These are phyloP conservation scores for Ogataea pignaliae DNA, from an alignment of 805 yeast genomes.

Conservation along the genomic window DNA sequence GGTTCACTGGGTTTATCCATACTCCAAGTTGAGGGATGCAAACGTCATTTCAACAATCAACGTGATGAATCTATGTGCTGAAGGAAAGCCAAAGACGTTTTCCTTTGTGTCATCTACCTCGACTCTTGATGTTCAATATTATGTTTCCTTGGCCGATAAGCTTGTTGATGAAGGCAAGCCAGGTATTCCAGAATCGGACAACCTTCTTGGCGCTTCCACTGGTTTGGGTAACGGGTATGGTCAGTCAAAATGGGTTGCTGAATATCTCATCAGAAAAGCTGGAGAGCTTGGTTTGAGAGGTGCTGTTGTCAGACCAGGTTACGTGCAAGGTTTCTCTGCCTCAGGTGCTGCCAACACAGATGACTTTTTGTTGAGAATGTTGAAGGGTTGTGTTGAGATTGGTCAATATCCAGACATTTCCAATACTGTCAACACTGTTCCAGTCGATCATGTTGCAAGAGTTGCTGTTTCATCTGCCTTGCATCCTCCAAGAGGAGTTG, in stretches of 20 bases:
- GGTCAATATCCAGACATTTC: slow-evolving; percentile 81
- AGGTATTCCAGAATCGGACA: slow-evolving; percentile 83
- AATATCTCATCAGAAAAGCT: slow-evolving; percentile 80
- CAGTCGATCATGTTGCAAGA: slow-evolving; percentile 97
- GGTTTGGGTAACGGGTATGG: slow-evolving; percentile 95
- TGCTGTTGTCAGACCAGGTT: slow-evolving; percentile 91
- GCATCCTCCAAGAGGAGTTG: slow-evolving; percentile 52
- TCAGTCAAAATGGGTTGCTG: slow-evolving; percentile 97
- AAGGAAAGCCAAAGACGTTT: slow-evolving; percentile 81
- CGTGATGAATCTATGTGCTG: slow-evolving; percentile 69
- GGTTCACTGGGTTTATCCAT: slow-evolving; percentile 98
- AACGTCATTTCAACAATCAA: slow-evolving; percentile 87
- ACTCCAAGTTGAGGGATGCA: slow-evolving; percentile 83
- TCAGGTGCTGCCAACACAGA: slow-evolving; percentile 94
- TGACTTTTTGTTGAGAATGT: slow-evolving; percentile 89
- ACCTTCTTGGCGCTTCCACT: slow-evolving; percentile 69
- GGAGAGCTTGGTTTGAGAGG: slow-evolving; percentile 87
- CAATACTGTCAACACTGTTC: slow-evolving; percentile 92
- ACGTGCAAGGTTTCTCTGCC: slow-evolving; percentile 78
- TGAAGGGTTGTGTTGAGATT: slow-evolving; percentile 90
- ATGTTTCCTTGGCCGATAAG: slow-evolving; percentile 69
- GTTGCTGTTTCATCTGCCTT: slow-evolving; percentile 81
- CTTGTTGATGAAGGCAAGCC: slow-evolving; percentile 55
- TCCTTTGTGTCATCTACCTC: slow-evolving; percentile 96
- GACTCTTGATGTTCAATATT: slow-evolving; percentile 80